Base-by-base conservation (phyloP, 2,329 filamentous ascomycete genomes). In the Xenosphaeropsis pyriputrescens region DNA sequence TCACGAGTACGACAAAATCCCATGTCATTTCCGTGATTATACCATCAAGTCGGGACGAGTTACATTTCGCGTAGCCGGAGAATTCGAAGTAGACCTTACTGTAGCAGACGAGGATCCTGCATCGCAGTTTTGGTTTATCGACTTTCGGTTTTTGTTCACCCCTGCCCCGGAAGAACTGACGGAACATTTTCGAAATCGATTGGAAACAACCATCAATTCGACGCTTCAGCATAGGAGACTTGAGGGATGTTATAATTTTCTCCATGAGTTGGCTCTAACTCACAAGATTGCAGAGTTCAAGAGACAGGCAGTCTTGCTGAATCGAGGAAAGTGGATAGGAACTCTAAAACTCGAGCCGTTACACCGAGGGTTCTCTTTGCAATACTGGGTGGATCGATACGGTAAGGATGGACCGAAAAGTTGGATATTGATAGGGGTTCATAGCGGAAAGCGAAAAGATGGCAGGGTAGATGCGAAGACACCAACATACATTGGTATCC, bases 31-130 rank as follows among this genome's bases (percentile, higher is more conserved):
- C 54, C 71, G 70, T 48, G 69, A 82, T 42, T 96, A 86, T 60
- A 70, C 67, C 5, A 82, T 98, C 42, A 70, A 72, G 37, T 82
- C 85, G 37, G 91, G 93, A n/a, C 76, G 89, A 35, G 89, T 83
- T 6, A 96, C 86, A 0, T 98, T 98, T 56, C 72, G 65, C 34
- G 82, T 96, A 1, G 63, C 73, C 2, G 73, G 74, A 38, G 89
- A 96, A 56, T 95, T 95, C 50, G 89, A 96, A 56, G 74, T 96
- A 15, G 91, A 96, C 54, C 70, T 98, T 37, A 88, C 86, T 1
- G 82, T 96, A 44, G 85, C 83, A 14, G 81, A 88, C 47, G 88
- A 96, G 52, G 80, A 91, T 46, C 73, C 78, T 14, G 67, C 76
- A 22, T 80, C 82, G 38, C 88, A 93, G 50, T 93, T 93, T 53